Evolutionary conservation across 1,284 basidiomycete species (phyloP).

Genomic region (Porogramme epimiltina): DNA sequence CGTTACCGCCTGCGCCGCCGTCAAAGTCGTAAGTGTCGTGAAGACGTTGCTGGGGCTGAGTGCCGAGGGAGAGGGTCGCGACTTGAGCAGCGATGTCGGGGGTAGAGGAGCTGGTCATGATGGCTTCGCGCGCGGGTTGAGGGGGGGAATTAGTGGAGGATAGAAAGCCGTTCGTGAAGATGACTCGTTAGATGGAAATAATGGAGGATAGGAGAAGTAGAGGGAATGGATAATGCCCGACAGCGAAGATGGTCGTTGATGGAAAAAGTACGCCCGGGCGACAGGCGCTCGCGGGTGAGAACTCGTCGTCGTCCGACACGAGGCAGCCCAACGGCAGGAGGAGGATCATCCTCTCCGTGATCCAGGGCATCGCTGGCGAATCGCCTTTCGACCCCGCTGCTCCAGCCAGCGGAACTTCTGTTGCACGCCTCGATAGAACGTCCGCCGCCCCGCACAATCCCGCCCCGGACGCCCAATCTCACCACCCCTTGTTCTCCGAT

Average conservation of each 20-base stretch:
- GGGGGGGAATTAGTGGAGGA: constrained; percentile 20
- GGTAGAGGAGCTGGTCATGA: constrained; percentile 71
- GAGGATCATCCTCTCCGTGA: too few relatives aligned
- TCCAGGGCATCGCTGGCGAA: neutral
- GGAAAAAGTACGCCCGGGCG: constrained; percentile 25
- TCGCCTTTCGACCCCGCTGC: too few relatives aligned
- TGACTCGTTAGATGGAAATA: constrained; percentile 30
- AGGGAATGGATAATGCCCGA: constrained; percentile 27
- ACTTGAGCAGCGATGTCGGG: constrained; percentile 67
- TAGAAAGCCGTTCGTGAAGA: constrained; percentile 30
- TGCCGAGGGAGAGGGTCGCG: constrained; percentile 59
- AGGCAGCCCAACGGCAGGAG: too few relatives aligned
- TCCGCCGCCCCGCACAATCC: too few relatives aligned
- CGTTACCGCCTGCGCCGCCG: constrained; percentile 47
- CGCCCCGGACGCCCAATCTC: too few relatives aligned
- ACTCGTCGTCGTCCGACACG: constrained; percentile 17
- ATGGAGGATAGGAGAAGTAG: constrained; percentile 24
- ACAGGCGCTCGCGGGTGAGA: constrained; percentile 23
- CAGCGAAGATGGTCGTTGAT: constrained; percentile 29
- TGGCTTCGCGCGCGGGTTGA: constrained; percentile 28
- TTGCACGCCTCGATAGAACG: too few relatives aligned
- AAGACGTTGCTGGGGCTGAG: constrained; percentile 69
- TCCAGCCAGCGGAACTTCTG: too few relatives aligned
- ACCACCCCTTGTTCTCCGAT: too few relatives aligned
- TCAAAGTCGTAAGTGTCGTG: constrained; percentile 85